These are phyloP conservation scores for Candida pseudoglaebosa DNA, from an alignment of 805 yeast genomes.

Conservation along the genomic window DNA sequence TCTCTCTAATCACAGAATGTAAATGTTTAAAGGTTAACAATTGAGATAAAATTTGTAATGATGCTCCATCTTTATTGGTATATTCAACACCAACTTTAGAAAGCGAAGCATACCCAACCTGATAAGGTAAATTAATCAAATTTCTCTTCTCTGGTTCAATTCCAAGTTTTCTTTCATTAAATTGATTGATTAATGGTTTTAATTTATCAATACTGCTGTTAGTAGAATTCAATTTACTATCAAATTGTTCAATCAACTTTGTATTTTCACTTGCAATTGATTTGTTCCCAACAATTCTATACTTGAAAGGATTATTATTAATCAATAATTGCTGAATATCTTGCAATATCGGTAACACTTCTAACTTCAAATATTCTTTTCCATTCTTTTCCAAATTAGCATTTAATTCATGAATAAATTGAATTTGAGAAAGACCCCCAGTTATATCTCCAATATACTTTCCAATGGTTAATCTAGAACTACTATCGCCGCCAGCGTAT, in stretches of 20 bases:
- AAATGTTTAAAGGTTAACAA: constrained; percentile 76
- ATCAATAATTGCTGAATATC: constrained; percentile 44
- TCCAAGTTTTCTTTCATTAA: constrained; percentile 12
- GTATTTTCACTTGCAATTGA: constrained; percentile 35
- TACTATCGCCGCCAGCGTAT: constrained; percentile 68
- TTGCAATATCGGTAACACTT: constrained; percentile 62
- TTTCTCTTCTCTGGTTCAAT: constrained; percentile 26
- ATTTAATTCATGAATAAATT: constrained; percentile 60
- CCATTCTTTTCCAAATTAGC: constrained; percentile 41
- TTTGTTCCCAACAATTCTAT: constrained; percentile 59
- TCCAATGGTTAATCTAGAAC: constrained; percentile 57
- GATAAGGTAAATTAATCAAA: constrained; percentile 74
- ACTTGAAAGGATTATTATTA: constrained; percentile 31
- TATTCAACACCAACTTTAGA: constrained; percentile 67
- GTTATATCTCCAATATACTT: constrained; percentile 60
- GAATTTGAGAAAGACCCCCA: constrained; percentile 74
- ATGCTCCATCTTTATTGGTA: constrained; percentile 71
- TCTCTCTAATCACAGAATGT: constrained; percentile 87
- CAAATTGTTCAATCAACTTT: constrained; percentile 30
- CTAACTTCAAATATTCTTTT: constrained; percentile 31
- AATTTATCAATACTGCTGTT: constrained; percentile 12
- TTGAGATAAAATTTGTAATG: constrained; percentile 77
- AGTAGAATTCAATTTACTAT: constrained; percentile 9
- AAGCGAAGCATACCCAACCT: constrained; percentile 77
- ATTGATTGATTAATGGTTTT: constrained; percentile 12